These are phyloP conservation scores for Colletotrichum destructivum DNA, from an alignment of 2,329 filamentous ascomycete genomes.

Conservation along the genomic window DNA sequence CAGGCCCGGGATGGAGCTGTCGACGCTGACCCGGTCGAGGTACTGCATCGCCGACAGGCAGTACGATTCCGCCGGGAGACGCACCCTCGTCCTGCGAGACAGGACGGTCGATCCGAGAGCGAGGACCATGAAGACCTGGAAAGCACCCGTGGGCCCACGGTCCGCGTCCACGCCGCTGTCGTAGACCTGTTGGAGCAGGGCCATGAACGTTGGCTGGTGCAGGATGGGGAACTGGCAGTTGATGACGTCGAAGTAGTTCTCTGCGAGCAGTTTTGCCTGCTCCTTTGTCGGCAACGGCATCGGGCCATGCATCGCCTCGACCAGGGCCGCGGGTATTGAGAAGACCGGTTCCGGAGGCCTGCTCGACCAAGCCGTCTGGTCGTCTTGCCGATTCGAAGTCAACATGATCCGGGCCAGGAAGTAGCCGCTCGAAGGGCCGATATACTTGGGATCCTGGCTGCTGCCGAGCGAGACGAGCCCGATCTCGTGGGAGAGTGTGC, in stretches of 20 bases:
- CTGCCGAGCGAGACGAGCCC: slow-evolving; percentile 66
- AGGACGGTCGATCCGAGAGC: slow-evolving; percentile 64
- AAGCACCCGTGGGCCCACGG: slow-evolving; percentile 50
- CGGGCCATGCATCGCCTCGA: slow-evolving; percentile 52
- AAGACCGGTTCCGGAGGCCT: slow-evolving; percentile 11
- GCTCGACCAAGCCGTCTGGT: slow-evolving; percentile 37
- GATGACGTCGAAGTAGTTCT: slow-evolving; percentile 64
- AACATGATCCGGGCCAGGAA: slow-evolving; percentile 67
- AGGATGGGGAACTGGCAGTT: slow-evolving; percentile 66
- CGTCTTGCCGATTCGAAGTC: slow-evolving; percentile 51
- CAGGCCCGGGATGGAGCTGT: slow-evolving; percentile 64
- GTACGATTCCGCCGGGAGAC: slow-evolving; percentile 64
- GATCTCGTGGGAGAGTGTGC: slow-evolving; percentile 63
- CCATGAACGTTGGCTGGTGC: slow-evolving; percentile 59
- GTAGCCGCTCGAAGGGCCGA: slow-evolving; percentile 70
- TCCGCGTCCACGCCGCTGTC: slow-evolving; percentile 44
- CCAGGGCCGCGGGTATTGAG: slow-evolving; percentile 48
- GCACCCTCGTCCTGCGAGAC: slow-evolving; percentile 58
- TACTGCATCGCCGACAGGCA: slow-evolving; percentile 63
- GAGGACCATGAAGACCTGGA: slow-evolving; percentile 69
- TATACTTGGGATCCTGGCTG: slow-evolving; percentile 64
- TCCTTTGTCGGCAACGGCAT: slow-evolving; percentile 50
- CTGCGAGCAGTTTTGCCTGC: slow-evolving; percentile 58
- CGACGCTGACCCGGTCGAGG: slow-evolving; percentile 62
- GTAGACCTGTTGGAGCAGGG: slow-evolving; percentile 52